phyloP scores from a whole-genome alignment of 2,329 filamentous ascomycete genomes.

The Trichoderma endophyticum region DNA sequence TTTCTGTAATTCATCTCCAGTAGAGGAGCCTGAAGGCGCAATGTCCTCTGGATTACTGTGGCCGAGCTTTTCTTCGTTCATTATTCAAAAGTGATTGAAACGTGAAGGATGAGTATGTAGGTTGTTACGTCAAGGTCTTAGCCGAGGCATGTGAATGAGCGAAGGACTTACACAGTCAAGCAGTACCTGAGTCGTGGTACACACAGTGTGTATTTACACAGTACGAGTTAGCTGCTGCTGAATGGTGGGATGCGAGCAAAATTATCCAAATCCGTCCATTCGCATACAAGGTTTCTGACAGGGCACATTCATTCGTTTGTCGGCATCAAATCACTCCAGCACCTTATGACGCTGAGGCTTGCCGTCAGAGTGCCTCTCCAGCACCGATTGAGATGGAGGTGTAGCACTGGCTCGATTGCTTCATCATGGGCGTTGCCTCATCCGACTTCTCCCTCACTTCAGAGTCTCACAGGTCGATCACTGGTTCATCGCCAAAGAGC shows the following conservation, averaged over 20 bases:
- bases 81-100: not conserved
- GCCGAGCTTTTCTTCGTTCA: not conserved
- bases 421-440: not conserved
- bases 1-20: not conserved
- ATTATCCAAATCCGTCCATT: not conserved
- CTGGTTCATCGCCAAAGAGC: conserved; percentile 21
- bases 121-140: not conserved
- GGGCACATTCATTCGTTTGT: not conserved
- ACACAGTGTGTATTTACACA: not conserved
- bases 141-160: not conserved
- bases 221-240: not conserved
- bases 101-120: not conserved
- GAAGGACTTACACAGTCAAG: not conserved
- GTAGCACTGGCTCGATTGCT: conserved; percentile 16
- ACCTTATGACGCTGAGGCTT: conserved; percentile 25
- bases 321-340: not conserved
- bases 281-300: not conserved
- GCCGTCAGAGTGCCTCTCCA: conserved; percentile 26
- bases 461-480: conserved; percentile 7
- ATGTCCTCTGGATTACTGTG: not conserved
- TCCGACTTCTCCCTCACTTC: not conserved
- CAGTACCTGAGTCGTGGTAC: not conserved
- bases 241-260: not conserved
- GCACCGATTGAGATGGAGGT: conserved; percentile 24
- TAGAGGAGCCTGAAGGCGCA: not conserved